Evolutionary conservation across 805 yeast species (phyloP).

Genomic region (Candida hispaniensis): DNA sequence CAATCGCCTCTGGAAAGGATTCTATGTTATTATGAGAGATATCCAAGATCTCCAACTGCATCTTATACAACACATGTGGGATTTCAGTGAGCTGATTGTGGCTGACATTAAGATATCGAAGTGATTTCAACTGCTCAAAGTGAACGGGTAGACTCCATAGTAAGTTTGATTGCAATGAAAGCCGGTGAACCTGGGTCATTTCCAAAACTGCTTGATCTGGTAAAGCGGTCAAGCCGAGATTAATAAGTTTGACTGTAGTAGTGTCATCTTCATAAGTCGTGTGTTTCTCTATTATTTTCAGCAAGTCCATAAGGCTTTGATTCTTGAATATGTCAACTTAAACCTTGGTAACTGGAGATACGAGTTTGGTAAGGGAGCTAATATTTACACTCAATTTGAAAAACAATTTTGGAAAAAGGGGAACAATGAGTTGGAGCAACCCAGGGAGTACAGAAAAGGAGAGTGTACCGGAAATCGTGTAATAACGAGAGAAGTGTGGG

Average conservation of each 20-base stretch:
- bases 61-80: conserved; percentile 35
- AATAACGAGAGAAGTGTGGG: no score
- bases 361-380: no score
- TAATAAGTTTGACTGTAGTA: conserved; percentile 33
- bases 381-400: no score
- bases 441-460: no score
- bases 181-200: conserved; percentile 36
- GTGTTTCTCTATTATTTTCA: no score
- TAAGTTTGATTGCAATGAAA: conserved; percentile 45
- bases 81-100: conserved; percentile 44
- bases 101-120: conserved; percentile 58
- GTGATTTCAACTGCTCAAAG: conserved; percentile 33
- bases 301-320: no score
- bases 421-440: no score
- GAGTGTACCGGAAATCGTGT: no score
- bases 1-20: conserved; percentile 36
- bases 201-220: conserved; percentile 33
- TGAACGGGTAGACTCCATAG: conserved; percentile 39
- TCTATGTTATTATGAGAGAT: conserved; percentile 45
- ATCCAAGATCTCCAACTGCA: conserved; percentile 54
- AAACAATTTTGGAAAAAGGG: no score
- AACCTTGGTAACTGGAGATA: no score
- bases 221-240: conserved; percentile 32
- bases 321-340: no score
- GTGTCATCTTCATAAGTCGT: conserved; percentile 16